Conservation (phyloP, 208 protist genomes). For the Endotrypanum monterogeii region DNA sequence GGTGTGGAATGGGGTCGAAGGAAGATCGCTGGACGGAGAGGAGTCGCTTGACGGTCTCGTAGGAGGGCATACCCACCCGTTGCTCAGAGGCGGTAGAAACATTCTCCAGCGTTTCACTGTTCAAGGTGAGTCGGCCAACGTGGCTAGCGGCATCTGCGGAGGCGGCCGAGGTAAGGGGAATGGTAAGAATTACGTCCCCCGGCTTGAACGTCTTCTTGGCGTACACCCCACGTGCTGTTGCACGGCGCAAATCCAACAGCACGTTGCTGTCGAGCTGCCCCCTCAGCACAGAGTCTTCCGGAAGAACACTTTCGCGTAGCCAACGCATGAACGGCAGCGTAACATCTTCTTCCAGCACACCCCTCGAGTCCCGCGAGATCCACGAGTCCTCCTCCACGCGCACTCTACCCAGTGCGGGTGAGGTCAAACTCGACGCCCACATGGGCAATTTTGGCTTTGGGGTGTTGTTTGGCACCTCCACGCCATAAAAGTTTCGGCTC, state of each 20-base stretch:
- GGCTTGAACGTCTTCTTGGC: constrained; percentile 39
- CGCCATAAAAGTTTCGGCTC: constrained; percentile 17
- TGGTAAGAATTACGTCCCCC: constrained; percentile 56
- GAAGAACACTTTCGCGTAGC: constrained; percentile 9
- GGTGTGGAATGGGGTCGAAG: constrained; percentile 66
- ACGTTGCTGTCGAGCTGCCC: constrained; percentile 37
- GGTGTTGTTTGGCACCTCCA: constrained; percentile 64
- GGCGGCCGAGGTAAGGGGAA: constrained; percentile 36
- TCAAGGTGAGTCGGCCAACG: constrained; percentile 19
- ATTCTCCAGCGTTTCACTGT: constrained; percentile 40
- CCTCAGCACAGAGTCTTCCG: constrained; percentile 8
- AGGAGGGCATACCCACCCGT: constrained; percentile 38
- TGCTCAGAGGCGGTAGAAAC: constrained; percentile 28
- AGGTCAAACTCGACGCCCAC: constrained; percentile 78
- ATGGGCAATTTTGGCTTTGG: constrained; percentile 65
- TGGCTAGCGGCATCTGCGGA: background rate
- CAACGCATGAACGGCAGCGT: constrained; percentile 25
- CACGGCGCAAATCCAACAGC: constrained; percentile 39
- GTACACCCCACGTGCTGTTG: constrained; percentile 54
- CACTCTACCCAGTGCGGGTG: constrained; percentile 52
- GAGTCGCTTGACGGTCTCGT: constrained; percentile 31
- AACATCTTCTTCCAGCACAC: constrained; percentile 26
- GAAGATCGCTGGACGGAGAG: constrained; percentile 32
- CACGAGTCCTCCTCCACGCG: constrained; percentile 57
- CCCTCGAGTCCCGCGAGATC: constrained; percentile 42